Conservation (phyloP, 176 grass and related monocot genomes). For the Aegilops speltoides region DNA sequence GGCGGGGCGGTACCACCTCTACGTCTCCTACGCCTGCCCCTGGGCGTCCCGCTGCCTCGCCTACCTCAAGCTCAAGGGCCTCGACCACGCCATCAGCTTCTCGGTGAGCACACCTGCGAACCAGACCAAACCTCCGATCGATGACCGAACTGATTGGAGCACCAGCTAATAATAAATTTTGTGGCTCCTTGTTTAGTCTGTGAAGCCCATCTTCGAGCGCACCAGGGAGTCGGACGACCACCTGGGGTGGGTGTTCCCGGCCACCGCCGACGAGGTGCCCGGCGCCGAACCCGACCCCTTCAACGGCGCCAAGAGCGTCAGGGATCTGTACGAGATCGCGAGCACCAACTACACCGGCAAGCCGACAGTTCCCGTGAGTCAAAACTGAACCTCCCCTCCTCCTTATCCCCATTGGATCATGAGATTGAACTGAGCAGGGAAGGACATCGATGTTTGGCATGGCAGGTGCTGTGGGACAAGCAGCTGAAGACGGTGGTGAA, state of each 20-base stretch:
- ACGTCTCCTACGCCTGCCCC: slow-evolving; percentile 94
- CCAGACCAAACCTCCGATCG: too few species aligned
- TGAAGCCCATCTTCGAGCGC: slow-evolving; percentile 86
- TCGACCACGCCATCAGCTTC: slow-evolving; percentile 66
- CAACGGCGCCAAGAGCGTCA: slow-evolving; percentile 65
- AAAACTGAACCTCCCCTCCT: too few species aligned
- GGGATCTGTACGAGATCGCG: slow-evolving; percentile 84
- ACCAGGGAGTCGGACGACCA: slow-evolving; percentile 81
- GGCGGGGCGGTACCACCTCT: slow-evolving; percentile 84
- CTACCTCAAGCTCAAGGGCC: slow-evolving; percentile 90
- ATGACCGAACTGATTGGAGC: too few species aligned
- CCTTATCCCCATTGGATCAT: not conserved
- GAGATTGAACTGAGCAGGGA: too few species aligned
- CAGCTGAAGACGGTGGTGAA: slow-evolving; percentile 83
- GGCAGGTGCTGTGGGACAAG: slow-evolving; percentile 93
- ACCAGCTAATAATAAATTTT: not conserved
- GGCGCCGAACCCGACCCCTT: slow-evolving; percentile 64
- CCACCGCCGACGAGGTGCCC: slow-evolving; percentile 56
- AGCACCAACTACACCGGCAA: slow-evolving; percentile 79
- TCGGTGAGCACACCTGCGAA: slow-evolving; percentile 17
- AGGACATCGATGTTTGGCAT: too few species aligned
- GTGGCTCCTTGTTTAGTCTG: not conserved
- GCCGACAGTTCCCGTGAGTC: slow-evolving; percentile 76
- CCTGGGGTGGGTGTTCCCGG: slow-evolving; percentile 84
- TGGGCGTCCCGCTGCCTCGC: slow-evolving; percentile 93